Conservation (phyloP, 2,329 filamentous ascomycete species). For the Acrocalymma vagum region DNA sequence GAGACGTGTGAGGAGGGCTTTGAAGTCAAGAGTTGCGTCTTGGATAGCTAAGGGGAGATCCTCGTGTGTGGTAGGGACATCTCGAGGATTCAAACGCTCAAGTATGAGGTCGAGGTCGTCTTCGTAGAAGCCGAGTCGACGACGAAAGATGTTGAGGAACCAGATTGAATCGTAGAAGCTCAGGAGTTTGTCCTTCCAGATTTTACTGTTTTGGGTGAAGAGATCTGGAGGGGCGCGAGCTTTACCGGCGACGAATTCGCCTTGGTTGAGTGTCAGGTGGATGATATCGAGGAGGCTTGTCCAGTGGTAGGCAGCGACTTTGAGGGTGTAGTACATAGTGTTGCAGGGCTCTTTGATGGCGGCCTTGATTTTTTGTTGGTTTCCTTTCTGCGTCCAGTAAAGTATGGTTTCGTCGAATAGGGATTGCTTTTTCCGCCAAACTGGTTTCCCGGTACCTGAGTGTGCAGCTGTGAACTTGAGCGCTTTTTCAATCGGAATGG, state of each 20-base stretch:
- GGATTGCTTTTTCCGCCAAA: slow-evolving; percentile 1
- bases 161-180: neutral
- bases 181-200: neutral
- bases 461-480: slow-evolving; percentile 2
- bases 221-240: neutral
- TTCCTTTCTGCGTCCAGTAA: slow-evolving; percentile 4
- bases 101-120: slow-evolving; percentile 5
- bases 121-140: slow-evolving; percentile 4
- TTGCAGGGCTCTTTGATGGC: neutral
- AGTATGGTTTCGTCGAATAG: slow-evolving; percentile 6
- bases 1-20: neutral
- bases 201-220: neutral
- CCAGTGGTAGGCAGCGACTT: slow-evolving; percentile 5
- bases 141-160: slow-evolving; percentile 6
- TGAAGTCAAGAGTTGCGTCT: neutral
- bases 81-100: neutral
- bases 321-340: neutral
- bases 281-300: slow-evolving; percentile 5
- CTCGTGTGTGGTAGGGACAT: neutral
- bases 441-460: neutral
- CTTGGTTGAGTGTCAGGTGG: slow-evolving; percentile 3
- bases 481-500: neutral
- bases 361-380: neutral
- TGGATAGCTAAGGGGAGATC: neutral
- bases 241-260: slow-evolving; percentile 7